Evolutionary conservation across 2,329 filamentous ascomycete species (phyloP), one percentile per base, ranked within the genome.

Genomic region (Mollisia scopiformis): DNA sequence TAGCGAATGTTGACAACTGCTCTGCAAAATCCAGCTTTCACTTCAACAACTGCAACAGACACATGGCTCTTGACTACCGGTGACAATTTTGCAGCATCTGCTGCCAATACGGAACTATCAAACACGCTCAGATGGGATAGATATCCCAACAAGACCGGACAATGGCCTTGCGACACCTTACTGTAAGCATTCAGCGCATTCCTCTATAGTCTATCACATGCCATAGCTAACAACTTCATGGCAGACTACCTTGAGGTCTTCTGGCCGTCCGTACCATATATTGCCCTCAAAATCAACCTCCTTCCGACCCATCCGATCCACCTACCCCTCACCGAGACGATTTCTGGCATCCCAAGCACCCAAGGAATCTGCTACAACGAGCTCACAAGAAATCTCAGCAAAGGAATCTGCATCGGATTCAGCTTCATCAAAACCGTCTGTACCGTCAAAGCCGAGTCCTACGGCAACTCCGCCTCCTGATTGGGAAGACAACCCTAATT

Each of bases 401-500:
- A 62, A 67, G 2, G 59, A 65, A 56, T 57, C 55, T 37, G 53
- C 61, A 25, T 61, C 62, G 28, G 46, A 50, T 51, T 51, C 58
- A 23, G 50, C 57, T 19, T 57, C 63, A 37, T 47, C 54, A 8
- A 63, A 53, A 35, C 51, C 61, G 13, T 55, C 61, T 16, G 49
- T 57, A 13, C 19, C 61, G n/a, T 30, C 62, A n/a, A 49, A 59
- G 28, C 37, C 62, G n/a, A 66, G 19, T 46, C 43, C 59, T 28
- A 55, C 55, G 14, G 51, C 52, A 62, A 71, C 55, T 57, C 66
- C 52, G 54, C 72, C 57, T 59, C 69, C 58, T 65, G 71, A 75
- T 70, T 94, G 91, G 91, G 91, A 95, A 71, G 87, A 91, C 58
- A 86, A 91, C 66, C 85, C 88, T 14, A 84, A 92, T 66, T 85